phyloP scores from a whole-genome alignment of 495 filamentous ascomycete species.

The Aspergillus carlsbadensis region DNA sequence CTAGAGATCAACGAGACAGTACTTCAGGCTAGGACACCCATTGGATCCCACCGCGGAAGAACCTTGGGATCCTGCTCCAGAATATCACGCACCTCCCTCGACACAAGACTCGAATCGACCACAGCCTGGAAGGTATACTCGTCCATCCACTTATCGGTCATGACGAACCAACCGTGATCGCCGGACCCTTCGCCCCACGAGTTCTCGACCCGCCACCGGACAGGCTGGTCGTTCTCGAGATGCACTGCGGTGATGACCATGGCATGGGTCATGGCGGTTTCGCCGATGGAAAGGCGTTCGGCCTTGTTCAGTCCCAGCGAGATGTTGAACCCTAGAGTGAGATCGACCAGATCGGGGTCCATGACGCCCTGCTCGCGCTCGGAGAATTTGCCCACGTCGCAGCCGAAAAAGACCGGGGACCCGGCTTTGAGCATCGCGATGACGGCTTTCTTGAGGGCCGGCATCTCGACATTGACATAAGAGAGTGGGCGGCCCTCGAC shows the following conservation, averaged over 20 bases:
- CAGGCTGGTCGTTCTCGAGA: constrained; percentile 59
- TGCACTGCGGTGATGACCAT: constrained; percentile 90
- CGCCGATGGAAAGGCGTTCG: constrained; percentile 64
- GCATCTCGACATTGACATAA: constrained; percentile 81
- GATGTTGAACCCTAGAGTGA: constrained; percentile 76
- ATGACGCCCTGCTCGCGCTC: constrained; percentile 67
- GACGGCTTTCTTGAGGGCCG: constrained; percentile 66
- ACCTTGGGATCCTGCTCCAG: constrained; percentile 66
- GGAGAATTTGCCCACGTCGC: constrained; percentile 80
- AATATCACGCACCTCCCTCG: constrained; percentile 63
- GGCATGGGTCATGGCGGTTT: constrained; percentile 82
- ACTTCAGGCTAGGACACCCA: constrained; percentile 72
- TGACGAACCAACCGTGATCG: constrained; percentile 78
- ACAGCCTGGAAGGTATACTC: constrained; percentile 86
- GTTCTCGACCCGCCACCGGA: constrained; percentile 85
- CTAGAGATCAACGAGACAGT: no score
- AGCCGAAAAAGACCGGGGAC: constrained; percentile 83
- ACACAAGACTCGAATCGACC: constrained; percentile 70
- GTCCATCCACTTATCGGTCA: constrained; percentile 85
- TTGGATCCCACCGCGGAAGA: constrained; percentile 82
- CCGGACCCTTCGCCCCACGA: constrained; percentile 69
- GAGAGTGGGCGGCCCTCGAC: constrained; percentile 66
- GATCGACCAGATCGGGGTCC: constrained; percentile 70
- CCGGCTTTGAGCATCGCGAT: constrained; percentile 74
- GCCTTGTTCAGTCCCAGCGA: constrained; percentile 70